phyloP scores from a whole-genome alignment of 2,329 filamentous ascomycete genomes.

The Fusarium illudens region DNA sequence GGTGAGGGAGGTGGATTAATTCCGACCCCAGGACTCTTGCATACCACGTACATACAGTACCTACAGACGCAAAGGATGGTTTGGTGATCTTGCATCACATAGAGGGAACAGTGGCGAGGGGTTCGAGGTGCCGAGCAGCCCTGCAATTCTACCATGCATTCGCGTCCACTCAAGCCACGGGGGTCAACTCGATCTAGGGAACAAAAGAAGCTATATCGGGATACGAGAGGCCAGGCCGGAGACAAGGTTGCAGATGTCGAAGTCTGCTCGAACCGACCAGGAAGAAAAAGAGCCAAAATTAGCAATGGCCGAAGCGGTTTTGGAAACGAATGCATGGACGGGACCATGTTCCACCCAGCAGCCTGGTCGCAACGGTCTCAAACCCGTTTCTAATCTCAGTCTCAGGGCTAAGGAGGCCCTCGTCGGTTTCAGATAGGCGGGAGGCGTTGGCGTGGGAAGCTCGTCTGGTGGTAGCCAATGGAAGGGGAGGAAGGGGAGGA shows the following conservation, averaged over 20 bases:
- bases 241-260: background rate
- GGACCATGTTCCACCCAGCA: slow-evolving; percentile 34
- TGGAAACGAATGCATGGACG: slow-evolving; percentile 25
- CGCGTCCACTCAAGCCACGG: slow-evolving; percentile 1
- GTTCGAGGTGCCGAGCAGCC: background rate
- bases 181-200: slow-evolving; percentile 13
- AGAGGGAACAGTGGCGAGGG: slow-evolving; percentile 6
- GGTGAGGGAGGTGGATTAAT: slow-evolving; percentile 54
- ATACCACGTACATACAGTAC: background rate
- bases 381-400: slow-evolving; percentile 40
- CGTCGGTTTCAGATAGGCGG: slow-evolving; percentile 41
- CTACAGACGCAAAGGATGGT: slow-evolving; percentile 3
- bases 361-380: slow-evolving; percentile 38
- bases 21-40: slow-evolving; percentile 16
- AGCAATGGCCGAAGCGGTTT: slow-evolving; percentile 33
- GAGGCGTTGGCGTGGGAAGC: slow-evolving; percentile 23
- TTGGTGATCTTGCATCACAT: slow-evolving; percentile 24
- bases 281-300: slow-evolving; percentile 32
- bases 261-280: background rate
- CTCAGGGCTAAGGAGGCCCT: slow-evolving; percentile 28
- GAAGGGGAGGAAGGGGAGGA: background rate
- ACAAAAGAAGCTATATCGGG: slow-evolving; percentile 19
- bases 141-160: slow-evolving; percentile 19
- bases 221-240: slow-evolving; percentile 8
- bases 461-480: slow-evolving; percentile 36